Evolutionary conservation across 768 basidiomycete species (phyloP), one percentile per base, ranked within the genome.

Genomic region (Lactarius vividus): DNA sequence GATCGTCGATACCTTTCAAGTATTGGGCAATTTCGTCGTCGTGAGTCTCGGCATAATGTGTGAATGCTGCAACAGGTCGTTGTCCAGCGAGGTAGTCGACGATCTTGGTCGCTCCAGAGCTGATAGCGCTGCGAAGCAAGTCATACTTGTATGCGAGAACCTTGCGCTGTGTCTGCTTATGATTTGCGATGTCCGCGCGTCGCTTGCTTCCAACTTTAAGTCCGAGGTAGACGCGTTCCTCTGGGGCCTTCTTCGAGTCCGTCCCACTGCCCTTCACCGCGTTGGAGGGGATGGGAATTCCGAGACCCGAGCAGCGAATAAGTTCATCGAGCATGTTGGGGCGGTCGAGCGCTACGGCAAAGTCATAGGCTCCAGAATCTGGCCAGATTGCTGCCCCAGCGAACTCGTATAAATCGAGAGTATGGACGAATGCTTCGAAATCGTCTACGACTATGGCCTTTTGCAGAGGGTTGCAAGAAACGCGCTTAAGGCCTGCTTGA

Each of bases 141-240:
- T 57, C 56, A 4, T 39, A 69, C 23, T 60, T 59, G 52, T 62
- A 46, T 18, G 29, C 37, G 15, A 54, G 37, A n/a, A 4, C 4
- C 23, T n/a, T 55, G 49, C 9, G 49, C 28, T 6, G 35, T 1
- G 28, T 31, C 49, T 28, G 62, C 53, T 20, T 63, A 70, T 1
- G 81, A 76, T 20, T 73, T 67, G 0, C 82, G 10, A 86, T 76
- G 69, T 86, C 85, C 20, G 78, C 77, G 4, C 84, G 77, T 70
- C 87, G 87, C 77, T 85, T 85, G n/a, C 86, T 85, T 64, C 86
- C 84, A 26, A 88, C 83, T 62, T 81, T 82, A 53, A 88, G 77
- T 0, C 87, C 86, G 20, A 86, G 81, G 69, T 88, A 88, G 0
- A 82, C 44, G n/a, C 61, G 64, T 44, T 33, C 60, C 55, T 71